A percentile compares a stretch with the other conserved stretches of the same genome.
Evolutionary conservation across 495 filamentous ascomycete genomes (phyloP).

Genomic region (Xylaria nigripes): DNA sequence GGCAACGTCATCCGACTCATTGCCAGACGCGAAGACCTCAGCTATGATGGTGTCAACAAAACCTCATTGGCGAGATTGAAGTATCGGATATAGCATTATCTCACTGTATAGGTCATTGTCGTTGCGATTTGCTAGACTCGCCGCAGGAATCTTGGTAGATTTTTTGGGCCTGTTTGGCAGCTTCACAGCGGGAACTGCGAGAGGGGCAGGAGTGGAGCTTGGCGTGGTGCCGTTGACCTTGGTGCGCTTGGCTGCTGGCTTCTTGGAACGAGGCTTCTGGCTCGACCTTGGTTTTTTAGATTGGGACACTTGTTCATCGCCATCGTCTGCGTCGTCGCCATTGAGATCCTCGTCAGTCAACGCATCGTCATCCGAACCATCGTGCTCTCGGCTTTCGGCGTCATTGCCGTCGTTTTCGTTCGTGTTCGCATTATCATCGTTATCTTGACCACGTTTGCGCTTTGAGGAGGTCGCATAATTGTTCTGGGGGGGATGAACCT

Average conservation of each 20-base stretch:
- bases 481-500: constrained; percentile 28
- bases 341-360: constrained; percentile 28
- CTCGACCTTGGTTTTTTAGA: constrained; percentile 28
- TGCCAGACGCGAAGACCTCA: constrained; percentile 69
- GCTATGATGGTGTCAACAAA: constrained; percentile 42
- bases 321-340: constrained; percentile 30
- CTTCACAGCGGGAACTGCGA: constrained; percentile 38
- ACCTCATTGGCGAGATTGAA: not conserved
- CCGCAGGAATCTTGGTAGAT: constrained; percentile 39
- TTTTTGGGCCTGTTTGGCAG: constrained; percentile 57
- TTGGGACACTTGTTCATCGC: constrained; percentile 27
- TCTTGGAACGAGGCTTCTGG: constrained; percentile 34
- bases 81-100: constrained; percentile 19
- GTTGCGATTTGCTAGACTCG: constrained; percentile 42
- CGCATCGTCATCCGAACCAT: constrained; percentile 41
- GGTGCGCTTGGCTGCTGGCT: constrained; percentile 64
- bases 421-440: constrained; percentile 41
- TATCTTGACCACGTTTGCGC: constrained; percentile 47
- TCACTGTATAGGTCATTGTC: constrained; percentile 71
- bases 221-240: constrained; percentile 58
- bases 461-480: constrained; percentile 31
- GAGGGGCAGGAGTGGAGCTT: constrained; percentile 25
- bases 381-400: constrained; percentile 49
- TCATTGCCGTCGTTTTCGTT: constrained; percentile 35
- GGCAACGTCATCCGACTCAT: constrained; percentile 64